phyloP scores from a whole-genome alignment of 257 asterid species.

The Ophiorrhiza pumila region DNA sequence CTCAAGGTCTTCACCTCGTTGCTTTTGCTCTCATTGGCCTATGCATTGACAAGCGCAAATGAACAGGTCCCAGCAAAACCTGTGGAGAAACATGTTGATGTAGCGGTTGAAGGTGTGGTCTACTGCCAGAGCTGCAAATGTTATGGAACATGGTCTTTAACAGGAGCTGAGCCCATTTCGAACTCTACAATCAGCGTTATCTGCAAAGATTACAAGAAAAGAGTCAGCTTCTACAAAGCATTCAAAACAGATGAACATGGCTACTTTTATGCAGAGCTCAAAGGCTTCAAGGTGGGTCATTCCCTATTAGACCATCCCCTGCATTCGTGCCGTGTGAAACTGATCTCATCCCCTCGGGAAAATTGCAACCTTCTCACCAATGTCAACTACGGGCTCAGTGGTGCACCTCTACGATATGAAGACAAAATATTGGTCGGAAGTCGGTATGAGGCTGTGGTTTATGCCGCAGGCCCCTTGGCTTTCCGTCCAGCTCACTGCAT shows the following conservation, averaged over 20 bases:
- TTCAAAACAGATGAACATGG: conserved; percentile 55
- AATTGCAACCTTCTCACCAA: conserved; percentile 59
- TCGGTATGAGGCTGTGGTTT: conserved; percentile 61
- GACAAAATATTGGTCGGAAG: conserved; percentile 46
- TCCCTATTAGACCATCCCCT: conserved; percentile 81
- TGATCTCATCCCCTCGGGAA: conserved; percentile 61
- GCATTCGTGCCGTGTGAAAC: conserved; percentile 70
- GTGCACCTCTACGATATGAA: conserved; percentile 65
- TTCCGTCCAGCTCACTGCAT: conserved; percentile 66
- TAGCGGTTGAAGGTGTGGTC: conserved; percentile 77
- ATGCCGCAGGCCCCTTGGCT: conserved; percentile 75
- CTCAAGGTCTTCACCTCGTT: conserved; percentile 31
- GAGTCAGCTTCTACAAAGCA: conserved; percentile 72
- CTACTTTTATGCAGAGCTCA: conserved; percentile 67
- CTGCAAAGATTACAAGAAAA: conserved; percentile 69
- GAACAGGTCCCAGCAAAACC: conserved; percentile 27
- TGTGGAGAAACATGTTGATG: conserved; percentile 37
- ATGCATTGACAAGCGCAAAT: conserved; percentile 27
- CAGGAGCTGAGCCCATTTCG: conserved; percentile 51
- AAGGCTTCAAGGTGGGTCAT: conserved; percentile 69
- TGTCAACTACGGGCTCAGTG: conserved; percentile 69
- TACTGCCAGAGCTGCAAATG: conserved; percentile 70
- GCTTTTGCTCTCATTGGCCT: conserved; percentile 41
- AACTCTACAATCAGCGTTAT: conserved; percentile 58
- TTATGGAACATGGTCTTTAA: conserved; percentile 59